phyloP scores from a whole-genome alignment of 2,329 filamentous ascomycete species.

The Beauveria asiatica region DNA sequence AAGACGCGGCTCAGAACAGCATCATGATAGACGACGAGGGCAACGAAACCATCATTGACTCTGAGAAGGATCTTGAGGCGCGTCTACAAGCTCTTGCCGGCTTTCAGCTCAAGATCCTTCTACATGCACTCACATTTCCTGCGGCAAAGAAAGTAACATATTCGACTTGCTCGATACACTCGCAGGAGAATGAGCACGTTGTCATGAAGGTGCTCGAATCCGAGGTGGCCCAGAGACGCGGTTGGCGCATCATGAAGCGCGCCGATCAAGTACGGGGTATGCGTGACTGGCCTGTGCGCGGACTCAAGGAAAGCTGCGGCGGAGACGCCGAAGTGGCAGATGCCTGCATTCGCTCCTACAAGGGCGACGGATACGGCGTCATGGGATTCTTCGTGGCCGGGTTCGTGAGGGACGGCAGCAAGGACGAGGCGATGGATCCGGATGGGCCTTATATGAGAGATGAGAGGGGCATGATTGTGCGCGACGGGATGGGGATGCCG shows the following conservation, averaged over 20 bases:
- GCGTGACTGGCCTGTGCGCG: slow-evolving; percentile 64
- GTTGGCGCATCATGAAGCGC: slow-evolving; percentile 70
- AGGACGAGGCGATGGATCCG: slow-evolving; percentile 13
- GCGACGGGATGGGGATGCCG: slow-evolving; percentile 31
- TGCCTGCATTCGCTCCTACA: slow-evolving; percentile 73
- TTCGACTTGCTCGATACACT: slow-evolving; percentile 85
- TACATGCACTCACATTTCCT: slow-evolving; percentile 79
- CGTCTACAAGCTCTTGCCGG: slow-evolving; percentile 66
- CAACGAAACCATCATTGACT: slow-evolving; percentile 41
- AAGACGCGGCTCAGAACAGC: slow-evolving; percentile 21
- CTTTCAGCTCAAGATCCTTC: slow-evolving; percentile 74
- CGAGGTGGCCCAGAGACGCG: slow-evolving; percentile 52
- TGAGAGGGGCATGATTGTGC: slow-evolving; percentile 43
- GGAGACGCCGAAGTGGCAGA: slow-evolving; percentile 52
- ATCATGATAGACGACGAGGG: slow-evolving; percentile 51
- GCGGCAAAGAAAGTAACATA: slow-evolving; percentile 72
- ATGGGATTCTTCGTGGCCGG: slow-evolving; percentile 96
- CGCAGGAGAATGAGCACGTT: slow-evolving; percentile 81
- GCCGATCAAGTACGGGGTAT: slow-evolving; percentile 69
- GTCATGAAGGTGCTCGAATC: slow-evolving; percentile 65
- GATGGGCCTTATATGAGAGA: slow-evolving; percentile 47
- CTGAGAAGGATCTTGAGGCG: slow-evolving; percentile 48
- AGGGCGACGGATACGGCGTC: slow-evolving; percentile 71
- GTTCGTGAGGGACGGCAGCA: slow-evolving; percentile 46
- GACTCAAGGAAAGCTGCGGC: slow-evolving; percentile 39